These are phyloP conservation scores for Pythium rishiriense DNA, from an alignment of 352 stramenopile species.

Conservation along the genomic window DNA sequence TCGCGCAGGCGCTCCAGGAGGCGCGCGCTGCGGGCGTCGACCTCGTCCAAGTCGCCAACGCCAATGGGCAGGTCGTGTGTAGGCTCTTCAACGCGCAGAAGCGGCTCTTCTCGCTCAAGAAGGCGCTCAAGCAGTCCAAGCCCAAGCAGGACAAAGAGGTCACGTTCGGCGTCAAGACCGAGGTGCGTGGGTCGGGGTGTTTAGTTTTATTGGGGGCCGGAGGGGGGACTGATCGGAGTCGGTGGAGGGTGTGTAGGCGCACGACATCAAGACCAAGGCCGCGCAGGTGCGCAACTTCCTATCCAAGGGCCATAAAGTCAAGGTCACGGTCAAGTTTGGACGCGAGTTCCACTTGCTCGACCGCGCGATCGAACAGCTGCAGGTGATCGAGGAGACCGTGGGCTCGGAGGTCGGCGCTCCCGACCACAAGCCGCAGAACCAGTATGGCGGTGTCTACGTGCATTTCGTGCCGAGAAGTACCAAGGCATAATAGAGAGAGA, in stretches of 20 bases:
- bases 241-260: conserved; percentile 28
- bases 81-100: conserved; percentile 80
- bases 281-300: conserved; percentile 69
- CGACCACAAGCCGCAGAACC: conserved; percentile 36
- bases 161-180: conserved; percentile 67
- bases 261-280: conserved; percentile 76
- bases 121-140: conserved; percentile 61
- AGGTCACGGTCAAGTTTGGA: conserved; percentile 69
- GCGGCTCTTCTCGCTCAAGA: conserved; percentile 69
- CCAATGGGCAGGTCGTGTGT: conserved; percentile 45
- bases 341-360: conserved; percentile 60
- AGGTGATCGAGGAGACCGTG: conserved; percentile 46
- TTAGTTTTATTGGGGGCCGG: background rate
- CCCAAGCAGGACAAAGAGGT: conserved; percentile 76
- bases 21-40: conserved; percentile 52
- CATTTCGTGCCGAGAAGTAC: conserved; percentile 34
- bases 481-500: conserved; percentile 11
- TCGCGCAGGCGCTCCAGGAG: conserved; percentile 52
- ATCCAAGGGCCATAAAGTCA: conserved; percentile 78
- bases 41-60: conserved; percentile 70
- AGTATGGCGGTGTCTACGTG: conserved; percentile 63
- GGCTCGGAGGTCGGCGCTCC: conserved; percentile 36
- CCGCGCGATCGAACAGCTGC: conserved; percentile 46
- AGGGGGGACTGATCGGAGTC: background rate
- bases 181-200: no score